Base-by-base conservation (phyloP, 805 yeast species). In the Candida ovalis region DNA sequence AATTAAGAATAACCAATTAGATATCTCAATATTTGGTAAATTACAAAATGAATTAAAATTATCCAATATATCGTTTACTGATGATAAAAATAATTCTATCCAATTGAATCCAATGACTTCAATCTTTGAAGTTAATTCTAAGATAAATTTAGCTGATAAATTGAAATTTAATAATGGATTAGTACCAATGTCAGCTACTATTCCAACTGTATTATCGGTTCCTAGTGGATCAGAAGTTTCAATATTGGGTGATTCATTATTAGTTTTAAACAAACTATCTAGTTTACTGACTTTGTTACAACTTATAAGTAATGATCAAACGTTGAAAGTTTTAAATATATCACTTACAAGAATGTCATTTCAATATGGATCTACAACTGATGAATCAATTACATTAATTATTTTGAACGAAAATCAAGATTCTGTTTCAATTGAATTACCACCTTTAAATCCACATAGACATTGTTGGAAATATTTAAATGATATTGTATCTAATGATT, bases 1-100 rank as follows among this genome's bases (percentile, higher is more conserved):
- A 19, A 59, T 63, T 12, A 53, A 52, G 21, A 60, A 54, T 40
- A 56, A 58, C 24, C 56, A 56, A 22, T 55, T 71, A 44, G 59
- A 64, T 30, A 62, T 70, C n/a, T 58, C 54, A 27, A 54, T 69
- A 24, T 67, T 58, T 50, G 74, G 74, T 7, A 68, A 64, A 50
- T 50, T 69, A 7, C 53, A 50, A 30, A 50, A 47, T 18, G 59
- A 56, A 39, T 51, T 62, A 22, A 56, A 57, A 40, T 44, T 63
- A 12, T 66, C 66, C 1, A 47, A 55, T 24, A 60, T 63, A 12
- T 51, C 60, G 8, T 64, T 60, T 43, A 49, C 44, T 3, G 66
- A 63, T 42, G 62, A 56, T 22, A 55, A 56, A 43, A 45, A 46
- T 32, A 57, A 59, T 22, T 52, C 58, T 2, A 56, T 65, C 30